Percentiles rank a stretch among this genome's conserved stretches.
Evolutionary conservation across 75 land plant species (phyloP).

Genomic region (Selaginella moellendorffii): DNA sequence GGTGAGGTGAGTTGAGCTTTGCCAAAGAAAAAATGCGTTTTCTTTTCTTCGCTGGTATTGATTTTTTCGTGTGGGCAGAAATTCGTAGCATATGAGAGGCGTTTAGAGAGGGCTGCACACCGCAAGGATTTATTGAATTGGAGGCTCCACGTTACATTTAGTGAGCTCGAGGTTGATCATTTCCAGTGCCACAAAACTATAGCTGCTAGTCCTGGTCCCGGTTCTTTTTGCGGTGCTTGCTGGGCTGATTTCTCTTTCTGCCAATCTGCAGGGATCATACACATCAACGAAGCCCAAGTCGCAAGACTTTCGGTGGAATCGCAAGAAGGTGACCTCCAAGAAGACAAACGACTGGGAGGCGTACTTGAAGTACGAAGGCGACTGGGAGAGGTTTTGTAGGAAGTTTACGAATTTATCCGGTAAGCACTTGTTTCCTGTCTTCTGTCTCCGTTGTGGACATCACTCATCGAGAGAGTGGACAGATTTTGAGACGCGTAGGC

Average conservation of each 20-base stretch:
- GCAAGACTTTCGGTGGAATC: neutral
- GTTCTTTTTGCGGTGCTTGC: no score
- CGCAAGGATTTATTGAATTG: neutral
- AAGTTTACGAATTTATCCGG: neutral
- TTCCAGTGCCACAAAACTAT: neutral
- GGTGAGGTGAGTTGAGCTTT: neutral
- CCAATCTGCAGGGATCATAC: neutral
- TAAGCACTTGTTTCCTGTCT: neutral
- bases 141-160: neutral
- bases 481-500: neutral
- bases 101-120: neutral
- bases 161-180: neutral
- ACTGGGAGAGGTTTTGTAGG: neutral
- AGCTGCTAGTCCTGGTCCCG: neutral
- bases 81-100: neutral
- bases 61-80: neutral
- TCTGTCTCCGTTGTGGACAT: no score
- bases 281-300: neutral
- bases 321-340: neutral
- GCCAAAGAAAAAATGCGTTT: neutral
- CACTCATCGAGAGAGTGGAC: neutral
- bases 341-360: neutral
- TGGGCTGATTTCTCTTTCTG: neutral
- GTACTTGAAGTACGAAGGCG: neutral
- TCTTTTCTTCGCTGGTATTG: neutral